Evolutionary conservation across 176 grass and related monocot species (phyloP), one percentile per base, ranked within the genome.

Genomic region (Eragrostis nindensis): DNA sequence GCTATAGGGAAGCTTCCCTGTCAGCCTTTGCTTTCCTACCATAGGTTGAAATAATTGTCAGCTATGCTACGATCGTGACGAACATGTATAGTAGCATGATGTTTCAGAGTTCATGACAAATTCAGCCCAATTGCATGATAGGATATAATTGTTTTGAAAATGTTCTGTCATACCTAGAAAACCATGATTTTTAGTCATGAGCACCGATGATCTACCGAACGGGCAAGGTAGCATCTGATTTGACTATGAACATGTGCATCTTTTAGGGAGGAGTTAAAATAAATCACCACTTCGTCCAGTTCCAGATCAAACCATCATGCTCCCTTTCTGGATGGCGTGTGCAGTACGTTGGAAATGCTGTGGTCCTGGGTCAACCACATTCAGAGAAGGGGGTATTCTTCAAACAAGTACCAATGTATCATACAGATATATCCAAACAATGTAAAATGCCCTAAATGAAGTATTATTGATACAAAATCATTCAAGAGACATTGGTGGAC

Each of bases 221-320:
- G 17, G 25, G 19, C 19, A 43, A 8, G 22, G 6, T 63, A 63
- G 16, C 24, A 66, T 68, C 27, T 1, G 26, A 66, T 68, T 21
- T 1, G 26, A 59, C 39, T 25, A 18, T 48, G 8, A 67, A 38
- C 29, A 84, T 32, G 21, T 40, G 24, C 41, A 27, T 30, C 14
- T 41, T 41, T 42, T 78, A 42, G 29, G 74, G 13, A 77, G 42
- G 13, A 8, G 6, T 4, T 6, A 85, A n/a, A 63, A 57, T 24
- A 57, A 57, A 57, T 63, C 14, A 82, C 43, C 57, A 82, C 63
- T 64, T 30, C 43, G 63, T 8, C 65, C 19, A 63, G 30, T 71
- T 5, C 53, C 48, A 63, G 16, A 30, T 78, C n/a, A 16, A 62
- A 50, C 38, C 18, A 29, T 8, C 32, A 61, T 26, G 4, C 7